Evolutionary conservation across 23 red algal genomes (phyloP), one percentile per base, ranked within the genome.

Genomic region (Pyropia haitanensis): DNA sequence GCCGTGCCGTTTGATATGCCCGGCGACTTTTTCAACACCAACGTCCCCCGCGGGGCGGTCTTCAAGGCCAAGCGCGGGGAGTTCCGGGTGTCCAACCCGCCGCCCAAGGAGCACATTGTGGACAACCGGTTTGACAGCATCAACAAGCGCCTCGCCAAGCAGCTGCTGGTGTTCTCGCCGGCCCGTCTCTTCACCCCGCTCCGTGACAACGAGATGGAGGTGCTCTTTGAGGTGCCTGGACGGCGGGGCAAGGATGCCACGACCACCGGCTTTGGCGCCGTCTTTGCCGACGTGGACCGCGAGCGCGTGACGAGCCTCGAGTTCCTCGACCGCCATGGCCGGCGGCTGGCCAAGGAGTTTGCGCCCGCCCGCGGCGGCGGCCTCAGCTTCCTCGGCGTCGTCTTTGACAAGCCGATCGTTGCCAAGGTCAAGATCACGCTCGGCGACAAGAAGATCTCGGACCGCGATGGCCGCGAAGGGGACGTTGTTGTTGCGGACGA

Each of bases 401-500:
- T 33, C 23, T 64, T 81, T 15, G 25, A 58, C 25, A 60, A 71
- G 48, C 52, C 51, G 24, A 23, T 57, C 30, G 28, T 49, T 2
- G 32, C 24, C 14, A 50, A 18, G 18, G 28, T 64, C 14, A 64
- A 53, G 34, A 69, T 78, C 6, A 78, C 61, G 22, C 73, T 78
- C 22, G 73, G 73, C 2, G 49, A 78, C 64, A 26, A 24, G 8
- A 56, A 64, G 20, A 72, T 81, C 5, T 29, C 52, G 14, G 76
- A 71, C 20, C 25, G 18, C 18, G 25, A 71, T 21, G 51, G 44
- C 51, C 51, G 31, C 19, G 32, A 13, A 7, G 62, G 60, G 5
- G 80, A 85, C 49, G 53, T 75, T 2, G 68, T 73, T 26, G 80
- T 85, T 4, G 50, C 72, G 24, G 80, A 85, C 73, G 80, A 85